Evolutionary conservation across 805 yeast genomes (phyloP), one percentile per base, ranked within the genome.

Genomic region (Cyberlindnera sargentensis): DNA sequence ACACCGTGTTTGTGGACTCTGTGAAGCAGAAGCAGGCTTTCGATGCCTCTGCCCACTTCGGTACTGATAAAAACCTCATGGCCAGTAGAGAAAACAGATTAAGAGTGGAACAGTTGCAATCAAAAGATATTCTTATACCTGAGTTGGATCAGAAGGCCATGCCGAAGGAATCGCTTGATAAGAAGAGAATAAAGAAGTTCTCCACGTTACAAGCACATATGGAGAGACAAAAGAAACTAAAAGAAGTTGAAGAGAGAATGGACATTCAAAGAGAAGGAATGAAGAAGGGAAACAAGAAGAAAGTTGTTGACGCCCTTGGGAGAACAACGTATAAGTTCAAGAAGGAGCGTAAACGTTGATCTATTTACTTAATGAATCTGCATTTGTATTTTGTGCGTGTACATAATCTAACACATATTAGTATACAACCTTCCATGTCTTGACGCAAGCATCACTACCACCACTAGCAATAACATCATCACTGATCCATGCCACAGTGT

Each of bases 221-320:
- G 55, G 81, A 83, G 50, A 76, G 95, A 53, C 85, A 80, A 48
- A 65, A 71, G 42, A 78, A 89, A 62, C 71, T 91, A 51, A 68
- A 70, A 40, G 73, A 73, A 40, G 84, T 91, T 15, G 83, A 87
- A 56, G 72, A 72, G 35, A 76, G 80, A 55, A 79, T 90, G 79
- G 85, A 84, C 44, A 55, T 76, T 44, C 95, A 89, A 55, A 78
- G 84, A 48, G 95, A 90, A 58, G 73, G 89, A 43, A 88, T 91
- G 95, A 87, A 87, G 62, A 84, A 81, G 51, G 98, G 98, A 1
- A 78, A 80, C 47, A 86, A 85, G 66, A 84, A 82, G 73, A 89
- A 89, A 68, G 62, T 83, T 5, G 70, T 73, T 3, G 83, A 73
- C 44, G 67, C 72, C 11, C 73, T 77, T 31, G 98, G 98, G 4